Conservation (phyloP, 2,329 filamentous ascomycete genomes). For the Aureobasidium sp. region DNA sequence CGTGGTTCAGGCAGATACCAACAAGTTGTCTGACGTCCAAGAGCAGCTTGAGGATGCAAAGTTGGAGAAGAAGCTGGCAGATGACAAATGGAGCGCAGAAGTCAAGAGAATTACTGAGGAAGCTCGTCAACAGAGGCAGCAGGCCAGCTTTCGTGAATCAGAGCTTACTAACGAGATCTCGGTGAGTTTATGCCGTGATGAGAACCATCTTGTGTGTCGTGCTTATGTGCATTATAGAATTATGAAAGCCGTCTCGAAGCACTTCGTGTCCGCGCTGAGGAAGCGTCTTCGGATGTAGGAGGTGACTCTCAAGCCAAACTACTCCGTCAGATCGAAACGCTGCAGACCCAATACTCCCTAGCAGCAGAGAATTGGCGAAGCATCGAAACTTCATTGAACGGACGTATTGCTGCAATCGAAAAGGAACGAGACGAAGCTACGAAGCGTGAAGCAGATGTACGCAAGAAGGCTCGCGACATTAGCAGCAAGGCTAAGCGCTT, state of each 20-base stretch:
- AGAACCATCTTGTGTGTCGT: background rate
- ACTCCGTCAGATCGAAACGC: conserved; percentile 84
- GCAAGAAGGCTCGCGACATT: conserved; percentile 82
- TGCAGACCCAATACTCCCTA: conserved; percentile 90
- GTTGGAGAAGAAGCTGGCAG: conserved; percentile 67
- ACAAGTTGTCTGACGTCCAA: conserved; percentile 45
- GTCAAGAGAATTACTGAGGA: conserved; percentile 66
- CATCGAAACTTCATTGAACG: conserved; percentile 78
- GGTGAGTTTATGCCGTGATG: conserved; percentile 23
- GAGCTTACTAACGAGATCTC: conserved; percentile 73
- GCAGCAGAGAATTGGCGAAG: conserved; percentile 97
- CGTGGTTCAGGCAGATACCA: conserved; percentile 58
- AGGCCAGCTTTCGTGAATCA: conserved; percentile 57
- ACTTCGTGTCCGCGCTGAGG: conserved; percentile 76
- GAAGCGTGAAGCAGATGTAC: conserved; percentile 74
- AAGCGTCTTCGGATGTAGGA: conserved; percentile 72
- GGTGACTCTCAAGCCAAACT: conserved; percentile 84
- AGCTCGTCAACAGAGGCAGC: conserved; percentile 63
- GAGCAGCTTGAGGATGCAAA: conserved; percentile 57
- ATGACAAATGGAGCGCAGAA: conserved; percentile 62
- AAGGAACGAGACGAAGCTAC: conserved; percentile 84
- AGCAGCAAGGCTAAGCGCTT: conserved; percentile 58
- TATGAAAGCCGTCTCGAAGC: conserved; percentile 87
- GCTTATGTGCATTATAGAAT: conserved; percentile 38
- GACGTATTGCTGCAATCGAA: conserved; percentile 69